A percentile compares a stretch with the other conserved stretches of the same genome.
Conservation (phyloP, 2,329 filamentous ascomycete genomes). For the Bertia moriformis region DNA sequence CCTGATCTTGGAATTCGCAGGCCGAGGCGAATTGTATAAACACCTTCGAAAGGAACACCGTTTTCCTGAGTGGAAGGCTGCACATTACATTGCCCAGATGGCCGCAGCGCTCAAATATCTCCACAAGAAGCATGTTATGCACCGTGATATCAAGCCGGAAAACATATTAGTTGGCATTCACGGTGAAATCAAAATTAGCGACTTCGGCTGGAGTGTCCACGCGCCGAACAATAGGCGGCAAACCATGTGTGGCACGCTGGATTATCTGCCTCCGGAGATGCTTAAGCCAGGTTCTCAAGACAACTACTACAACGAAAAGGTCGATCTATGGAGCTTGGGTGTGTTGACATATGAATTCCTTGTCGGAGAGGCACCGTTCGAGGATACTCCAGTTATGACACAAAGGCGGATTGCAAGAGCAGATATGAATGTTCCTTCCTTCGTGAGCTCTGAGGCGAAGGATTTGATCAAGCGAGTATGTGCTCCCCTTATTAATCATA, state of each 20-base stretch:
- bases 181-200: constrained; percentile 62
- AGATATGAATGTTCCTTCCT: constrained; percentile 57
- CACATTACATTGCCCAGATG: constrained; percentile 58
- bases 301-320: constrained; percentile 57
- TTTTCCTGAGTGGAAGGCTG: constrained; percentile 53
- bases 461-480: constrained; percentile 55
- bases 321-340: constrained; percentile 60
- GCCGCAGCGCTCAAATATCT: constrained; percentile 56
- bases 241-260: constrained; percentile 63
- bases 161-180: constrained; percentile 64
- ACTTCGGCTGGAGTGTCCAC: constrained; percentile 65
- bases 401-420: constrained; percentile 52
- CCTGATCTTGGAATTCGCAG: constrained; percentile 53
- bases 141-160: constrained; percentile 64
- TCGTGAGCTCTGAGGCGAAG: constrained; percentile 53
- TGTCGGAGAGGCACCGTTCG: constrained; percentile 60
- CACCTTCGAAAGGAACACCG: constrained; percentile 48
- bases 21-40: constrained; percentile 55
- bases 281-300: constrained; percentile 45
- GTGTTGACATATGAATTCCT: constrained; percentile 63
- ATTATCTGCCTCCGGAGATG: constrained; percentile 66
- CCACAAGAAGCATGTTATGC: constrained; percentile 65
- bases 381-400: constrained; percentile 60
- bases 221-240: constrained; percentile 59
- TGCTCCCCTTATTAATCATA: no score